These are phyloP conservation scores for Globomyces pollinis-pini DNA, from an alignment of 192 early-diverging fungal species.

Conservation along the genomic window DNA sequence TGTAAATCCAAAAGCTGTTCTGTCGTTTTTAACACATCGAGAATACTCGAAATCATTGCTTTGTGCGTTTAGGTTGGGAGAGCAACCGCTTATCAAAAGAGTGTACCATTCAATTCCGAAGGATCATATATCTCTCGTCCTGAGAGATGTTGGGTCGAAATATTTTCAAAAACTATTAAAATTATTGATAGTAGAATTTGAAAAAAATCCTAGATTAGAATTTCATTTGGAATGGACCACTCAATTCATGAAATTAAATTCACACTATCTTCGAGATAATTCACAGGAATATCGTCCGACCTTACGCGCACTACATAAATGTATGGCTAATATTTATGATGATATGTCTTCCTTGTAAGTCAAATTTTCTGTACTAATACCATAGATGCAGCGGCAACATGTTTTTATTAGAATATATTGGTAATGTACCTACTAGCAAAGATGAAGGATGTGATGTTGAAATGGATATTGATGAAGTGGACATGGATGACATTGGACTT, in stretches of 20 bases:
- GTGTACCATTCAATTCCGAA: constrained; percentile 78
- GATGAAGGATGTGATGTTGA: background rate
- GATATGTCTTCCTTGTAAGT: constrained; percentile 49
- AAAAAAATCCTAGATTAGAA: constrained; percentile 75
- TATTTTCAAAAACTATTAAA: constrained; percentile 80
- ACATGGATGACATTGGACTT: constrained; percentile 27
- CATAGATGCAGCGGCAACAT: constrained; percentile 71
- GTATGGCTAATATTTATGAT: constrained; percentile 32
- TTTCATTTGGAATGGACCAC: constrained; percentile 81
- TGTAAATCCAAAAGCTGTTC: constrained; percentile 83
- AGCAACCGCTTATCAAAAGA: constrained; percentile 62
- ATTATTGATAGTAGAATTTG: constrained; percentile 74
- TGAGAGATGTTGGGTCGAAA: constrained; percentile 74
- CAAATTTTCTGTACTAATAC: background rate
- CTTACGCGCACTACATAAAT: constrained; percentile 72
- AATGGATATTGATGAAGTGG: constrained; percentile 22
- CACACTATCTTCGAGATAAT: constrained; percentile 37
- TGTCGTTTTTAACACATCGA: constrained; percentile 61
- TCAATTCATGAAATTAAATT: constrained; percentile 68
- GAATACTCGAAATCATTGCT: constrained; percentile 84
- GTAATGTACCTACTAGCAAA: constrained; percentile 10
- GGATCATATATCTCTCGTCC: constrained; percentile 56
- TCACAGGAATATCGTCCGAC: constrained; percentile 31
- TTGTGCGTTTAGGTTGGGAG: constrained; percentile 92
- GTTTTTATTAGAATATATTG: constrained; percentile 59